Percentiles rank a stretch among this genome's conserved stretches.
Conservation (phyloP, 139 green algal genomes). For the Volvox reticuliferus region DNA sequence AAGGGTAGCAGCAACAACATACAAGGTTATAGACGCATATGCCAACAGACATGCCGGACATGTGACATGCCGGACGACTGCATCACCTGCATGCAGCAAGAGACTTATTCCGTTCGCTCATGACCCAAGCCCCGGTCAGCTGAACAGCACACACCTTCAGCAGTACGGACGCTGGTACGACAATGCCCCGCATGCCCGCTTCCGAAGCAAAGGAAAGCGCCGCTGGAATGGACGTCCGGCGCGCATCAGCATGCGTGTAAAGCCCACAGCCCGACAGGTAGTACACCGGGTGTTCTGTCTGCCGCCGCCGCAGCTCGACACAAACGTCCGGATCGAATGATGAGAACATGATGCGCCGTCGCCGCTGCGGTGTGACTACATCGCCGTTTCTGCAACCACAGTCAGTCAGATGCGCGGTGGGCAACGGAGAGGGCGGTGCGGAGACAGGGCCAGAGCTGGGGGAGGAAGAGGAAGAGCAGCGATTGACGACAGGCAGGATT, state of each 20-base stretch:
- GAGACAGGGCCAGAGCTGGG: not conserved
- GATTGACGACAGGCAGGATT: constrained; percentile 50
- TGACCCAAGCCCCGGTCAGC: no score
- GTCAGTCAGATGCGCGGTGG: not conserved
- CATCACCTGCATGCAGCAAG: no score
- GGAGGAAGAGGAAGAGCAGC: not conserved
- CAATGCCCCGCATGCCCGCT: constrained; percentile 74
- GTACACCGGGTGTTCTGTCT: constrained; percentile 76
- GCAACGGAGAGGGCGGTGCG: not conserved
- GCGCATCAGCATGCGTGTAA: constrained; percentile 73
- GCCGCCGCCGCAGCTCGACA: constrained; percentile 55
- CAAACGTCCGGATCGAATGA: constrained; percentile 93
- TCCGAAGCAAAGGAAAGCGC: constrained; percentile 75
- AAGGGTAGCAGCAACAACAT: not conserved
- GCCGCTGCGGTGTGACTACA: not conserved
- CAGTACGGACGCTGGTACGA: constrained; percentile 55
- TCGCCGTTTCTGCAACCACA: not conserved
- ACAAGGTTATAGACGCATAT: no score
- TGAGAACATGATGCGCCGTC: constrained; percentile 75
- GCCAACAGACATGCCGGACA: no score
- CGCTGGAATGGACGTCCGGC: constrained; percentile 76
- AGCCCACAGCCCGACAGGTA: constrained; percentile 80
- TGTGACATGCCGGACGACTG: no score
- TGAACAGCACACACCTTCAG: constrained; percentile 12
- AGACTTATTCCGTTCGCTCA: no score